phyloP scores from a whole-genome alignment of 2,329 filamentous ascomycete genomes.

The Aurifilum marmelostoma region DNA sequence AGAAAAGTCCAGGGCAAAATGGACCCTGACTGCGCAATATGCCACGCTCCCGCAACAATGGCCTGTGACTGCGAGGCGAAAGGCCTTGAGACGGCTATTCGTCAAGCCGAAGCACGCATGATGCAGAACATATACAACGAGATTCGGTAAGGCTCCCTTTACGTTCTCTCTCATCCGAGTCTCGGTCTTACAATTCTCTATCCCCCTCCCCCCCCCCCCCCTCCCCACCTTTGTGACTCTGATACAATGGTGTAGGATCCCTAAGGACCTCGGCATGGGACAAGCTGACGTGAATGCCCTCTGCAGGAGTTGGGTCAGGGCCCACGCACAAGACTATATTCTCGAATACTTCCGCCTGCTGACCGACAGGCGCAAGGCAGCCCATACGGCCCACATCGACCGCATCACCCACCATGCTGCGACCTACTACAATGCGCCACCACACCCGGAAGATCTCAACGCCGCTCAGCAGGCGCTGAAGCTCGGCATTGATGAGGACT shows the following conservation, averaged over 20 bases:
- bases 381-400: slow-evolving; percentile 59
- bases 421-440: slow-evolving; percentile 60
- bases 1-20: slow-evolving; percentile 63
- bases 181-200: background rate
- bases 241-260: background rate
- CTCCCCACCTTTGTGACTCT: background rate
- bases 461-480: slow-evolving; percentile 69
- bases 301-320: slow-evolving; percentile 63
- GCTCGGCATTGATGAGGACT: slow-evolving; percentile 77
- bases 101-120: slow-evolving; percentile 65
- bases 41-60: slow-evolving; percentile 59
- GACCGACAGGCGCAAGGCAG: slow-evolving; percentile 62
- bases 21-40: slow-evolving; percentile 72
- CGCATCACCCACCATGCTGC: slow-evolving; percentile 58
- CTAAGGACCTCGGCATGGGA: background rate
- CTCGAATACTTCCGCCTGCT: slow-evolving; percentile 66
- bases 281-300: slow-evolving; percentile 9
- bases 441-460: slow-evolving; percentile 64
- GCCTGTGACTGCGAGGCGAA: slow-evolving; percentile 69
- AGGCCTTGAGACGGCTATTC: slow-evolving; percentile 64
- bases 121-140: slow-evolving; percentile 66
- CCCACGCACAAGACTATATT: slow-evolving; percentile 69
- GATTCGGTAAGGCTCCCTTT: slow-evolving; percentile 57
- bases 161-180: background rate
- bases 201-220: background rate